Evolutionary conservation across 495 filamentous ascomycete genomes (phyloP).

Genomic region (Penicillium lividum): DNA sequence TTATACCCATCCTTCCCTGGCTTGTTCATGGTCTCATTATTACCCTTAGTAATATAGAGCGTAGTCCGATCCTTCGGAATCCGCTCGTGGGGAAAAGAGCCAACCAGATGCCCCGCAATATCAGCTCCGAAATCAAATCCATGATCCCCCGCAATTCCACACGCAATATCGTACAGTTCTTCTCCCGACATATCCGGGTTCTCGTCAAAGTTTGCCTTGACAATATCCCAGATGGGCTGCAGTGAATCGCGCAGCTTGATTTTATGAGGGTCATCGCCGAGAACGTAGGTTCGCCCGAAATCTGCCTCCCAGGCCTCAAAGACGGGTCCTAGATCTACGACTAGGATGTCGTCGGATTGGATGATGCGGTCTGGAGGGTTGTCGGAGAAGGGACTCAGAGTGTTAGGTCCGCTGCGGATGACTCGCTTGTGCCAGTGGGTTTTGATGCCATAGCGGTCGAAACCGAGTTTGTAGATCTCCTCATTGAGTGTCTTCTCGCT

Average conservation of each 20-base stretch:
- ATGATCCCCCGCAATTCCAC: constrained; percentile 3
- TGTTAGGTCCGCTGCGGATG: constrained; percentile 52
- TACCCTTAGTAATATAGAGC: constrained; percentile 46
- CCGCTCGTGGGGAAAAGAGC: constrained; percentile 47
- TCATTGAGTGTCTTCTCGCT: constrained; percentile 49
- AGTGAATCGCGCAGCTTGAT: constrained; percentile 43
- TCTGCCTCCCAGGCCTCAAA: constrained; percentile 56
- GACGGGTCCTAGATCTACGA: constrained; percentile 52
- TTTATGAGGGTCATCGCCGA: constrained; percentile 48
- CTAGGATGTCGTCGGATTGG: constrained; percentile 48
- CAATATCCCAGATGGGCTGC: constrained; percentile 42
- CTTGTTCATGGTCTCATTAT: constrained; percentile 36
- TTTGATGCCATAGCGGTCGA: constrained; percentile 42
- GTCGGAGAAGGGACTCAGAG: constrained; percentile 43
- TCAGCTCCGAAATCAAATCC: constrained; percentile 46
- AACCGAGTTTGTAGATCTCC: constrained; percentile 48
- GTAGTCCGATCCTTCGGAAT: constrained; percentile 46
- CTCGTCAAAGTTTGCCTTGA: constrained; percentile 37
- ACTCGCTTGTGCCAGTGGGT: constrained; percentile 56
- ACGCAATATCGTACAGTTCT: constrained; percentile 41
- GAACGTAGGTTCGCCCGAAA: constrained; percentile 50
- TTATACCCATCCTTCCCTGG: constrained; percentile 40
- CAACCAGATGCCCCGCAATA: constrained; percentile 49
- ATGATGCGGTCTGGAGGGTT: constrained; percentile 53
- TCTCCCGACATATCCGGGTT: constrained; percentile 45